Evolutionary conservation across 1,139 yeast genomes (phyloP), one percentile per base, ranked within the genome.

Genomic region (Suhomyces chickasaworum): DNA sequence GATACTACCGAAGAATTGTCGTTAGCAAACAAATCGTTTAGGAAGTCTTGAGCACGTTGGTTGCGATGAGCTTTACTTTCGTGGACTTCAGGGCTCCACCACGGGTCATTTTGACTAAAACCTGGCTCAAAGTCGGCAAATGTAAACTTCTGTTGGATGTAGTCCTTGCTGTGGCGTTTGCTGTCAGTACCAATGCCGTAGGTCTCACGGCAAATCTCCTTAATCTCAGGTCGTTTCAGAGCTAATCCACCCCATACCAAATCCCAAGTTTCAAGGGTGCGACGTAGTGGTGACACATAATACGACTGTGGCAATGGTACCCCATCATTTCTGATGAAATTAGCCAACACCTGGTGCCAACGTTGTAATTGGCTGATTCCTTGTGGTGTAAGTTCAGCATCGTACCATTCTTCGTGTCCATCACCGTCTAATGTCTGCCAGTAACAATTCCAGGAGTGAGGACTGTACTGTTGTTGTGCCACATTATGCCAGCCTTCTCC

Each of bases 401-500:
- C 77, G 44, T 55, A 63, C 77, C 78, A 73, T 41, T 58, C 63
- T 5, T 60, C 52, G 8, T 42, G 33, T 7, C 61, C 68, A 46
- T 66, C 61, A 3, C 77, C 76, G 39, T 62, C 57, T 36, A 57
- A 50, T 10, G 53, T 50, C 36, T 65, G 66, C 66, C 69, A 69
- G 43, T 59, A 58, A 49, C 77, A 71, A 6, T 43, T 45, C 77
- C 76, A 72, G 3, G 64, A 64, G 0, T 50, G 42, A 2, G 42
- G 17, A 25, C 51, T 41, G 41, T 57, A 65, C 21, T 47, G 41
- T 1, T 33, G 18, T 1, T 63, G 63, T 0, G 69, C 75, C 18
- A 64, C 59, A 46, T 73, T 73, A 48, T 73, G 77, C 51, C 53
- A 68, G 1, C 75, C 77, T 55, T 71, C 69, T 7, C 75, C 76